Evolutionary conservation across 257 asterid genomes (phyloP), one percentile per base, ranked within the genome.

Genomic region (Mentha longifolia): DNA sequence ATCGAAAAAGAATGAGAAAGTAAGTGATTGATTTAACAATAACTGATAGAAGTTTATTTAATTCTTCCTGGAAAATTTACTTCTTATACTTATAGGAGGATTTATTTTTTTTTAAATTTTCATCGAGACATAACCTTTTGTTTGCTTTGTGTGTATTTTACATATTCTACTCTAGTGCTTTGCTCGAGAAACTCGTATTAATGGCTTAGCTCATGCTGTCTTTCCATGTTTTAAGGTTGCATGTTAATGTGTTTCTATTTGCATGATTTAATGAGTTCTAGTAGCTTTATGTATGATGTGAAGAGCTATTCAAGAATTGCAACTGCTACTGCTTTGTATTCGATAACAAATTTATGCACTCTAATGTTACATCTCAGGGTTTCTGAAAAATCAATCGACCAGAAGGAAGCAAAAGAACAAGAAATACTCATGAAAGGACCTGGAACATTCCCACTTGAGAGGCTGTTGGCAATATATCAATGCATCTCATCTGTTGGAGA

Each of bases 391-490:
- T 84, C 96, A 63, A 58, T 75, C 80, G 92, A 87, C 82, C 78
- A 74, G 58, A 92, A 89, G 86, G 99, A 89, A 81, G 84, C 52
- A 67, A 87, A 89, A 78, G 98, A 92, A 75, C 94, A 79, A 74
- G 98, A 92, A 63, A 59, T 79, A 73, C 85, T 95, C 79, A 81
- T 88, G 92, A 95, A 95, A 88, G 98, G 97, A 31, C 98, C 99
- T 12, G 98, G 96, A 72, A 87, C 90, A 43, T 95, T 95, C 79
- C 99, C 98, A 0, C 73, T 95, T 67, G 99, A 95, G 78, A 89
- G 98, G 82, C 77, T 95, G 75, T 78, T 95, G 69, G 99, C 96
- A 58, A 88, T 95, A 75, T 92, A 73, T 74, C 94, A 92, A 76
- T 95, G 99, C 81, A 84, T 95, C 58, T 67, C 96, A 76, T 88